Percentiles rank a stretch among this genome's conserved stretches.
These are phyloP conservation scores for Cajanus cajan DNA, from an alignment of 306 rosid genomes.

Conservation along the genomic window DNA sequence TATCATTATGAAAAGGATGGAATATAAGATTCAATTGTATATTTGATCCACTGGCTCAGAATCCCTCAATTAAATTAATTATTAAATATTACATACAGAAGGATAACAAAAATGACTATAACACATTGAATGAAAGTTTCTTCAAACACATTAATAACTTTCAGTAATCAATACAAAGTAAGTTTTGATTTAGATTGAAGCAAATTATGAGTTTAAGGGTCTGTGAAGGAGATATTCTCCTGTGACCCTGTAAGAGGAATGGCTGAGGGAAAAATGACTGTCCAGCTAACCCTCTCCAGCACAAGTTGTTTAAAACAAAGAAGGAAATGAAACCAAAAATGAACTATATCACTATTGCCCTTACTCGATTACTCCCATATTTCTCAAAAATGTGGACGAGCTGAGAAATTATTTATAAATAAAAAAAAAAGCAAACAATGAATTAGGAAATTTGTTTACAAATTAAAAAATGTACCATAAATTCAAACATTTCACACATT, in stretches of 20 bases:
- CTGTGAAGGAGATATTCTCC: neutral
- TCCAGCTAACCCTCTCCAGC: neutral
- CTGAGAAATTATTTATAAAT: neutral
- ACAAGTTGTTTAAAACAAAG: neutral
- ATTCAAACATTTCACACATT: neutral
- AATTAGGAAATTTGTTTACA: neutral
- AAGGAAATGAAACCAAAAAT: neutral
- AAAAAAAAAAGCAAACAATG: neutral
- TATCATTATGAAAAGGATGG: slow-evolving; percentile 3
- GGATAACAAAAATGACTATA: neutral
- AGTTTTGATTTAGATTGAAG: neutral
- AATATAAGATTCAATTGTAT: neutral
- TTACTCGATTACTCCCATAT: neutral
- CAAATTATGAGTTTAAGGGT: neutral
- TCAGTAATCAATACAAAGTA: neutral
- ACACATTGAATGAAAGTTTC: neutral
- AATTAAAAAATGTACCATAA: neutral
- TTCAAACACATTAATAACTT: neutral
- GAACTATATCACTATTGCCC: neutral
- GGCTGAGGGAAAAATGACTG: neutral
- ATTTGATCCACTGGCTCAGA: slow-evolving; percentile 12
- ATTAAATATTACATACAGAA: neutral
- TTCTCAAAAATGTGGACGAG: neutral
- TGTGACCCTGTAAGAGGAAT: neutral
- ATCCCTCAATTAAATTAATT: neutral